Conservation (phyloP, 2,329 filamentous ascomycete genomes). For the Fonsecaea erecta region DNA sequence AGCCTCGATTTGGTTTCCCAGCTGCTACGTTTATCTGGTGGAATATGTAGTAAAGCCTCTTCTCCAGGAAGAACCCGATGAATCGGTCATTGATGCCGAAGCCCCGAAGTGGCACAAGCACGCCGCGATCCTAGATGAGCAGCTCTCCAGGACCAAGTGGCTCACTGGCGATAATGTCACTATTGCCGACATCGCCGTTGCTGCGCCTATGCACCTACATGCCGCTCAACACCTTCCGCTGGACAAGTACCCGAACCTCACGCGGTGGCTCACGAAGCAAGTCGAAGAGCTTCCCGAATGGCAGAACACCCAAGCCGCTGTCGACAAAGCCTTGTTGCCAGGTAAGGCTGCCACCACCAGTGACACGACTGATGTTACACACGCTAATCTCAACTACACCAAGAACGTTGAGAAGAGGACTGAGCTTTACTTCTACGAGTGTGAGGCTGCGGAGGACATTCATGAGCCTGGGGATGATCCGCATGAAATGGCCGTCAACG, state of each 20-base stretch:
- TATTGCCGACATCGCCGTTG: constrained; percentile 50
- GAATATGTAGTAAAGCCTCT: constrained; percentile 50
- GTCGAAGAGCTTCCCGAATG: constrained; percentile 47
- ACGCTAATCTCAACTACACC: constrained; percentile 54
- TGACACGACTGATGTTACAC: constrained; percentile 42
- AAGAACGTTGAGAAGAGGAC: constrained; percentile 48
- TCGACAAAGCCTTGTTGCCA: constrained; percentile 46
- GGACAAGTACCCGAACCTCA: constrained; percentile 46
- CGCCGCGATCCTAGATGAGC: constrained; percentile 46
- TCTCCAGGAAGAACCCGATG: constrained; percentile 44
- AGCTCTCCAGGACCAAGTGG: constrained; percentile 47
- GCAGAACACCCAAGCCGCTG: constrained; percentile 47
- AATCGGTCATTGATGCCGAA: constrained; percentile 43
- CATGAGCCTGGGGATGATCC: constrained; percentile 49
- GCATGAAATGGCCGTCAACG: constrained; percentile 47
- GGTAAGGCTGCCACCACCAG: constrained; percentile 35
- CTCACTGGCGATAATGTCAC: constrained; percentile 45
- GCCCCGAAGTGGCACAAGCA: constrained; percentile 45
- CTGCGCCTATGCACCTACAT: constrained; percentile 48
- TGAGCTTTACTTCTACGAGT: constrained; percentile 49
- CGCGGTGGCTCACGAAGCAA: constrained; percentile 45
- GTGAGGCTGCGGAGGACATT: constrained; percentile 44
- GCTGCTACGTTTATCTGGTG: constrained; percentile 49
- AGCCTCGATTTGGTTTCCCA: constrained; percentile 48
- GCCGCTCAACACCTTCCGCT: constrained; percentile 44